Conservation (phyloP, 345 rosid genomes). For the Syzygium jambos region DNA sequence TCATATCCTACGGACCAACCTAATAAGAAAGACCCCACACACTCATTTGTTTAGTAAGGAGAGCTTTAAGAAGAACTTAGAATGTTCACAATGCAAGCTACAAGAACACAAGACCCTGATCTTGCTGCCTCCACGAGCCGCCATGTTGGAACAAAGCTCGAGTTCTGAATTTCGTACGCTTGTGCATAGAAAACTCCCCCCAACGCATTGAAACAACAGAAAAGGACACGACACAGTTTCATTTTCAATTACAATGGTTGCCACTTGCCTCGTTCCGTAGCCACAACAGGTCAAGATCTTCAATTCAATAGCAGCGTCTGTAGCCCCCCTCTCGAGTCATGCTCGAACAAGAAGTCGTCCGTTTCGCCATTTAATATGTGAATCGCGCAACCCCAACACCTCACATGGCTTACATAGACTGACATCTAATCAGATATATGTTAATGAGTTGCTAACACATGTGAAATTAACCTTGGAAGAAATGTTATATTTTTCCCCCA, state of each 20-base stretch:
- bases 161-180: background rate
- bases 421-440: constrained; percentile 12
- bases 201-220: background rate
- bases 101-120: background rate
- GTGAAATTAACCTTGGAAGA: background rate
- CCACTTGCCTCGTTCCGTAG: background rate
- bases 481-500: background rate
- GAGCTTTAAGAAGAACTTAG: background rate
- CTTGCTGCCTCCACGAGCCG: background rate
- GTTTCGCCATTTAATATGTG: constrained; percentile 23
- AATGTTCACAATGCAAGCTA: background rate
- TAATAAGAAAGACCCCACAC: background rate
- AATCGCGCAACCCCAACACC: constrained; percentile 21
- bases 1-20: background rate
- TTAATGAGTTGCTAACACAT: background rate
- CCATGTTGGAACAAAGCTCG: background rate
- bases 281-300: constrained; percentile 5
- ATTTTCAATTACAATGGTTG: background rate
- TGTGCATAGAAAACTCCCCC: background rate
- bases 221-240: background rate
- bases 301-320: background rate
- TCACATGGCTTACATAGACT: constrained; percentile 36
- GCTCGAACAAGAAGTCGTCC: constrained; percentile 14
- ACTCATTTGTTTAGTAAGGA: background rate
- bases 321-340: constrained; percentile 22